Base-by-base conservation (phyloP, 139 green algal genomes). In the Coelastrella sp. region DNA sequence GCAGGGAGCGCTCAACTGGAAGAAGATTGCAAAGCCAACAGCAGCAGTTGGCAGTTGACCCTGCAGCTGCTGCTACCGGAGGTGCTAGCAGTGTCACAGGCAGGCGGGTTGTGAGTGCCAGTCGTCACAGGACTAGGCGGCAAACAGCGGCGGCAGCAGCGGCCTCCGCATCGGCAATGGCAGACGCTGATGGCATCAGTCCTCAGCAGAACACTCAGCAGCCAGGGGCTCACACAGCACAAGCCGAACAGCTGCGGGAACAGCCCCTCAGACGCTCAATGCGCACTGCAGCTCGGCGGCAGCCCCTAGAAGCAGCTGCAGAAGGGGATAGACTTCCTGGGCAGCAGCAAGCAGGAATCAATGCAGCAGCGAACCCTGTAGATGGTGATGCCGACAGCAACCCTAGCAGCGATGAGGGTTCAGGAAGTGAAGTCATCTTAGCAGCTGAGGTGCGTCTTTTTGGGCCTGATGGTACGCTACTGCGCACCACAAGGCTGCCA, bases 361-460 rank as follows among this genome's bases (percentile, higher is more conserved):
- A 47, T 1, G 32, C 32, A 47, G 32, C 32, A 47, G 32, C 32
- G 32, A 47, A 47, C 32, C 32, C 32, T 47, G 32, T 1, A 47
- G 65, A 11, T 17, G 32, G 80, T 60, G 61, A 59, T 75, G 80
- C 20, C 7, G 59, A 86, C 2, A 54, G 64, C 32, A 20, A 71
- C 11, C 61, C 8, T 71, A 47, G 32, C 32, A 47, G 32, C 32
- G 32, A 47, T 47, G 32, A 47, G 32, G 32, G 32, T 71, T 54
- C 19, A 20, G 80, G 17, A 56, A n/a, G 14, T 20, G 81, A 86
- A 10, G 3, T 88, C 0, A 56, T 80, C 19, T 19, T 88, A 6
- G 54, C 83, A 59, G 83, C 83, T 54, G 83, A 88, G 54, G 54
- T 88, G 56, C 83, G 80, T 14, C 11, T 88, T 58, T 17, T 88